These are phyloP conservation scores for Davidsoniella neocaledoniae DNA, from an alignment of 2,329 filamentous ascomycete genomes.

Conservation along the genomic window DNA sequence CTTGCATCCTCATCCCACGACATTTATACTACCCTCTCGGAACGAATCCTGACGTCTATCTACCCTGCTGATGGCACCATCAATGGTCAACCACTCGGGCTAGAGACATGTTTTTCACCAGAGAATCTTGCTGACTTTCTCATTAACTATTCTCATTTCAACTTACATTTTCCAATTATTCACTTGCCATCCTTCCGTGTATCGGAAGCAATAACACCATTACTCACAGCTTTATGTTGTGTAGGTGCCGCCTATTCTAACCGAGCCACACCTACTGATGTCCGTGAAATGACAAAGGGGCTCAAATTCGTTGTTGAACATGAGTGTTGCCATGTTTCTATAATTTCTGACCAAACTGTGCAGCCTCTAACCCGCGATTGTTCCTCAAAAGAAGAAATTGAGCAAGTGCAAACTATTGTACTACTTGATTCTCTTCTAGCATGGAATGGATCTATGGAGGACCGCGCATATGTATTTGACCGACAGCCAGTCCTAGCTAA, in stretches of 20 bases:
- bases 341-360: constrained; percentile 14
- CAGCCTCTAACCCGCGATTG: constrained; percentile 16
- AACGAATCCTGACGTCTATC: constrained; percentile 39
- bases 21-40: constrained; percentile 25
- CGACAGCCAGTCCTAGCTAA: background rate
- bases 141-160: constrained; percentile 54
- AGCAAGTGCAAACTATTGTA: constrained; percentile 40
- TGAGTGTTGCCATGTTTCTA: constrained; percentile 32
- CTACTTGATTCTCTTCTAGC: background rate
- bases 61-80: constrained; percentile 32
- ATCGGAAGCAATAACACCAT: constrained; percentile 45
- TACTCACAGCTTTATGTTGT: constrained; percentile 54
- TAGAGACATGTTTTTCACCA: constrained; percentile 45
- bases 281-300: constrained; percentile 51
- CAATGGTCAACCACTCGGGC: constrained; percentile 34
- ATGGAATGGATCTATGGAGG: constrained; percentile 41
- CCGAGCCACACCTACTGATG: constrained; percentile 38
- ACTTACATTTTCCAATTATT: constrained; percentile 56
- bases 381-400: constrained; percentile 28
- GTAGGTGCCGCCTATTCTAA: constrained; percentile 61
- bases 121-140: constrained; percentile 56
- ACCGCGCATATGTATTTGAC: constrained; percentile 42
- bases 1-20: too few species aligned
- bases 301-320: constrained; percentile 41
- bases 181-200: constrained; percentile 57